phyloP scores from a whole-genome alignment of 768 basidiomycete genomes.

The Boletales sp. region DNA sequence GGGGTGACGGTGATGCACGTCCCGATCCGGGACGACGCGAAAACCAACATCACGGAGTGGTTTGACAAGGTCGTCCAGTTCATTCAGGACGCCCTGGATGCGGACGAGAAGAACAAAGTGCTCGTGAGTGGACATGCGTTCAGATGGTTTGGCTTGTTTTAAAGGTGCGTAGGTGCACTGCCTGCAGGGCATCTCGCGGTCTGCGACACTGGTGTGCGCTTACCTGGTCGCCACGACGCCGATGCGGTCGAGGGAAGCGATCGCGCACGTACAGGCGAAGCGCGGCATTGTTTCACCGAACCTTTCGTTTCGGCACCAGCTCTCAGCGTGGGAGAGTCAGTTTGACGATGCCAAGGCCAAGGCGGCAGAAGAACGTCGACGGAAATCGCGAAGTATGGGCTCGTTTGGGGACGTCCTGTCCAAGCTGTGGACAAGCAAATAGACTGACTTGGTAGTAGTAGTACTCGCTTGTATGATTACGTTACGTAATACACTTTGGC shows the following conservation, averaged over 20 bases:
- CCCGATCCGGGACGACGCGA: slow-evolving; percentile 38
- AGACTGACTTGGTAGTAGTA: not conserved
- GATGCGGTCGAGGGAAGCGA: slow-evolving; percentile 52
- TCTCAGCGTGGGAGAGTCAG: slow-evolving; percentile 35
- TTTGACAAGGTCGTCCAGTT: slow-evolving; percentile 50
- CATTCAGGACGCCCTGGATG: slow-evolving; percentile 46
- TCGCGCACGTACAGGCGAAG: slow-evolving; percentile 51
- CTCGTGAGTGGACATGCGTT: slow-evolving; percentile 37
- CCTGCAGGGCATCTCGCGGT: slow-evolving; percentile 69
- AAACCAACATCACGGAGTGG: slow-evolving; percentile 42
- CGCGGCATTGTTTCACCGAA: slow-evolving; percentile 66
- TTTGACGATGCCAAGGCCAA: slow-evolving; percentile 25
- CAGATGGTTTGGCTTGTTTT: not conserved
- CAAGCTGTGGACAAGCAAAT: slow-evolving; percentile 15
- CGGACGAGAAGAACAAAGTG: slow-evolving; percentile 42
- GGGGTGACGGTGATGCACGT: slow-evolving; percentile 51
- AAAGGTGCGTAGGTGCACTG: slow-evolving; percentile 61
- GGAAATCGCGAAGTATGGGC: slow-evolving; percentile 5
- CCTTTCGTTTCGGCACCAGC: slow-evolving; percentile 60
- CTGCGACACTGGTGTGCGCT: slow-evolving; percentile 72
- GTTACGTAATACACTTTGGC: slow-evolving; percentile 16
- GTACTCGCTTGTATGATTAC: too few species aligned
- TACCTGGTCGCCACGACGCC: slow-evolving; percentile 54
- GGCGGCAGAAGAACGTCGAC: slow-evolving; percentile 15
- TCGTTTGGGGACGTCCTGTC: slow-evolving; percentile 7